Evolutionary conservation across 108 stramenopile species (phyloP).

Genomic region (Fragilaria radians): DNA sequence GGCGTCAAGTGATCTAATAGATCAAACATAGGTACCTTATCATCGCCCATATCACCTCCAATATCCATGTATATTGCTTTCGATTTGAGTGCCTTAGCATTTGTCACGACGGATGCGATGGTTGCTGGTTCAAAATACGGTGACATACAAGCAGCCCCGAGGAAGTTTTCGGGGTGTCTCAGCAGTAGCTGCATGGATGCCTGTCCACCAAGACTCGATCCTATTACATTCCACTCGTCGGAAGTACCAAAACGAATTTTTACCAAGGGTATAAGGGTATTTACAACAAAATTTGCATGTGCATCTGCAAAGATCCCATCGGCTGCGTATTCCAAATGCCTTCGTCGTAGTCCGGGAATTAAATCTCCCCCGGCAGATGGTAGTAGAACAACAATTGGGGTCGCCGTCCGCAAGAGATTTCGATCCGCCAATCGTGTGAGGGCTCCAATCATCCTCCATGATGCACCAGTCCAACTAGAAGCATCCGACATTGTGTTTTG

Average conservation of each 20-base stretch:
- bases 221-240: conserved; percentile 37
- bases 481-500: conserved; percentile 48
- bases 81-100: not conserved
- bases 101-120: conserved; percentile 29
- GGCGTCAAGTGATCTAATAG: conserved; percentile 57
- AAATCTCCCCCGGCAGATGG: conserved; percentile 28
- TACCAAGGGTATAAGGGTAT: conserved; percentile 48
- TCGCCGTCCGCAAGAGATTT: conserved; percentile 20
- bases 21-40: conserved; percentile 46
- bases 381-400: conserved; percentile 31
- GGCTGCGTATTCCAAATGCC: conserved; percentile 63
- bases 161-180: conserved; percentile 54
- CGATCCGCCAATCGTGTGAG: conserved; percentile 48
- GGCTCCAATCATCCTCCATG: conserved; percentile 63
- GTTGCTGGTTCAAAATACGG: conserved; percentile 58
- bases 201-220: conserved; percentile 63
- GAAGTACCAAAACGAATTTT: conserved; percentile 42
- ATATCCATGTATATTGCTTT: conserved; percentile 63
- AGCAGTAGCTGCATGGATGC: conserved; percentile 50
- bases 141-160: conserved; percentile 58
- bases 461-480: conserved; percentile 60
- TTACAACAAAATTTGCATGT: conserved; percentile 61
- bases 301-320: conserved; percentile 42
- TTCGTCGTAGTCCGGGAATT: conserved; percentile 26
- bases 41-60: conserved; percentile 56